Evolutionary conservation across 1,284 basidiomycete species (phyloP).

Genomic region (Puccinia polysora): DNA sequence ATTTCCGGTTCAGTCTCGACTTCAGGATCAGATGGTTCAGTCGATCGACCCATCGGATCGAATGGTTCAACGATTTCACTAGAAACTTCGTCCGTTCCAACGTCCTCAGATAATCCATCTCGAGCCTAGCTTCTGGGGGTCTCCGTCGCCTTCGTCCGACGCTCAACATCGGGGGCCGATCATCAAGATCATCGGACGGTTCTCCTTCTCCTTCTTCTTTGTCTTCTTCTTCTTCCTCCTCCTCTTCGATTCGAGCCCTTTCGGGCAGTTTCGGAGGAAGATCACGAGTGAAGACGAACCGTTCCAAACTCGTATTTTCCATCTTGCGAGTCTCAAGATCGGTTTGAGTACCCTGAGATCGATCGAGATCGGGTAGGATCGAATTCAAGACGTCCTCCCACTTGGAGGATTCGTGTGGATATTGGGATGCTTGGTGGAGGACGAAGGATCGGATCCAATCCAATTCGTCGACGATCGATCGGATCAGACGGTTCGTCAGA

Average conservation of each 20-base stretch:
- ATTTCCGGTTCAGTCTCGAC: conserved; percentile 1
- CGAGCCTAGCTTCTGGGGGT: background rate
- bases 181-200: background rate
- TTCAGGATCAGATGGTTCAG: conserved; percentile 4
- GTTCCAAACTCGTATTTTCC: too few species aligned
- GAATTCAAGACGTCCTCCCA: background rate
- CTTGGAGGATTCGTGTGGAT: background rate
- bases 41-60: background rate
- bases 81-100: conserved; percentile 27
- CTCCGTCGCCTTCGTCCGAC: too few species aligned
- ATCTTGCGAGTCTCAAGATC: conserved; percentile 1
- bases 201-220: background rate
- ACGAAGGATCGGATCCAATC: background rate
- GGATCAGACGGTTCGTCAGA: conserved; percentile 3
- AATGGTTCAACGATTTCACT: conserved; percentile 13
- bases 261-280: too few species aligned
- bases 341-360: background rate
- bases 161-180: too few species aligned
- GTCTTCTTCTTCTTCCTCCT: too few species aligned
- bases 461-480: conserved; percentile 4
- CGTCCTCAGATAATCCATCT: background rate
- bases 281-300: too few species aligned
- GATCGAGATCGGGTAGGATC: background rate
- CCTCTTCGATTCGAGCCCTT: too few species aligned
- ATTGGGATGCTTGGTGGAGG: background rate